Evolutionary conservation across 2,329 filamentous ascomycete genomes (phyloP), one percentile per base, ranked within the genome.

Genomic region (Coniochaeta prunicola): DNA sequence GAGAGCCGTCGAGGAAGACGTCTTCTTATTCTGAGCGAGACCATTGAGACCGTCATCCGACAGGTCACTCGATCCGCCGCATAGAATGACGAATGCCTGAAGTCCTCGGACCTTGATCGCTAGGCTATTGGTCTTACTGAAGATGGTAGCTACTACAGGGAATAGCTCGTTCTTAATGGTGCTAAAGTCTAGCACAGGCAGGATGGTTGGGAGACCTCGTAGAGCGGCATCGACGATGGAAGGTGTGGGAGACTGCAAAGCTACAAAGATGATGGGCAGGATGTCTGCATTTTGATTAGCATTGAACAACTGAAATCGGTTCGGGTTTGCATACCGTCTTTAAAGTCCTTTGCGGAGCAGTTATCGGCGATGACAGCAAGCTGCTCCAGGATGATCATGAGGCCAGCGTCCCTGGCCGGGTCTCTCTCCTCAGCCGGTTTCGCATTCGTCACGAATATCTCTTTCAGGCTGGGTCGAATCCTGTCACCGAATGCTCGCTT

Each of bases 91-190:
- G 67, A 99, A 93, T 7, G 94, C 92, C 71, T 97, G 91, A 31
- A 97, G 77, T 4, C 92, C 92, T 31, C 92, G 85, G 34, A 97
- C 89, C 73, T 99, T 99, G 76, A 99, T 97, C 6, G 89, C 90
- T 59, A 99, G 82, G 70, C 92, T 97, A 69, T 85, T 96, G 1
- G 94, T 99, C 69, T 90, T 93, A 65, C 89, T 92, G 69, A 99
- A 99, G 0, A 97, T 94, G 9, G 82, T 77, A 1, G 93, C 91
- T 63, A 99, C 90, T 1, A 96, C 87, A 0, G 94, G 94, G 71
- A 99, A 99, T 1, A 99, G 81, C 63, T 97, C 93, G 66, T 96
- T 94, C 73, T 97, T 99, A 67, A 97, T 92, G 0, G 93, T 97
- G 64, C 89, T 96, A 65, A 97, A 97, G 73, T 99, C 94, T 8